phyloP scores from a whole-genome alignment of 2,329 filamentous ascomycete species.

The Monosporascus sp. region DNA sequence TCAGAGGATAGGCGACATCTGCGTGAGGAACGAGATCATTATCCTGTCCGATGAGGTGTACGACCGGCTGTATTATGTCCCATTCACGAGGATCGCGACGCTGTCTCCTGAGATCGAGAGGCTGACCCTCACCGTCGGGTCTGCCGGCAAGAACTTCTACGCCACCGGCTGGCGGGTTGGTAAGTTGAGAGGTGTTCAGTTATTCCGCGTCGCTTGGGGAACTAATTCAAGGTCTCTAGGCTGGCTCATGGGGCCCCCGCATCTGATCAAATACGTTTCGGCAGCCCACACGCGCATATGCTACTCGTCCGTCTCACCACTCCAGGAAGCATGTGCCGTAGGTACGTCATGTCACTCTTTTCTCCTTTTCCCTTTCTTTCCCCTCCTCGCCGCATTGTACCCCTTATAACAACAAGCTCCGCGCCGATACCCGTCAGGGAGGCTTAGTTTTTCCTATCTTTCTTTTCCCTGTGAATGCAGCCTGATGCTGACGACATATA shows the following conservation, averaged over 20 bases:
- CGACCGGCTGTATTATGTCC: constrained; percentile 89
- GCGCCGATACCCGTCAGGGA: no score
- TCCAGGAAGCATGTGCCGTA: constrained; percentile 91
- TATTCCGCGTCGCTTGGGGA: not conserved
- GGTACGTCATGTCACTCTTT: constrained; percentile 34
- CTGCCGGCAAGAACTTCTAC: constrained; percentile 97
- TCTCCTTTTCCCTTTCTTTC: not conserved
- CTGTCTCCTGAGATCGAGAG: constrained; percentile 84
- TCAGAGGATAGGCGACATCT: constrained; percentile 77
- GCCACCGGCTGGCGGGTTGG: constrained; percentile 92
- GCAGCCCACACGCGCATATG: constrained; percentile 95
- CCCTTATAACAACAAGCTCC: not conserved
- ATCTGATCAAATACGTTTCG: constrained; percentile 86
- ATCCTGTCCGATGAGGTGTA: constrained; percentile 93
- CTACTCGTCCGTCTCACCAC: constrained; percentile 86
- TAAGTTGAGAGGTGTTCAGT: constrained; percentile 21
- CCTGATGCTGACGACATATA: not conserved
- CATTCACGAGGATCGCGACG: constrained; percentile 88
- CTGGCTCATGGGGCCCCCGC: constrained; percentile 84
- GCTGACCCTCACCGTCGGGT: constrained; percentile 89
- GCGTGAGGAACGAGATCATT: constrained; percentile 88
- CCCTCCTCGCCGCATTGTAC: not conserved
- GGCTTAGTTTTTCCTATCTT: not conserved
- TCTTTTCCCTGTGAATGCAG: not conserved
- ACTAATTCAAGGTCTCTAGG: constrained; percentile 37